Percentiles rank a stretch among this genome's conserved stretches.
These are phyloP conservation scores for Fusarium coicis DNA, from an alignment of 2,329 filamentous ascomycete species.

Conservation along the genomic window DNA sequence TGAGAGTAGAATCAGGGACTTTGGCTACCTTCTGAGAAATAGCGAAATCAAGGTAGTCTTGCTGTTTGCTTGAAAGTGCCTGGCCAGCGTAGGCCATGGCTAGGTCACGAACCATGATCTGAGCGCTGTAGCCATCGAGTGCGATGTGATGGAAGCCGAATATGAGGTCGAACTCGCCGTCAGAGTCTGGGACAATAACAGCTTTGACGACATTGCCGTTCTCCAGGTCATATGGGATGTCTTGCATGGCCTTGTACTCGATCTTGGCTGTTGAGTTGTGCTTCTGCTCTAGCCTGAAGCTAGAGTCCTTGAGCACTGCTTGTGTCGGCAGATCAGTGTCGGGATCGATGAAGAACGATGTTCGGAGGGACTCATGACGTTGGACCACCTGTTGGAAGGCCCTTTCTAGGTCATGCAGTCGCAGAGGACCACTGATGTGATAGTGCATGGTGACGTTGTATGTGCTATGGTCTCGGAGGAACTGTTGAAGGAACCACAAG, in stretches of 20 bases:
- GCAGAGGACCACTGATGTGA: neutral
- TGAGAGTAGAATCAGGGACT: neutral
- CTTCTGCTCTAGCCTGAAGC: neutral
- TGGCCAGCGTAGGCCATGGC: conserved; percentile 1
- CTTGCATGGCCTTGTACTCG: neutral
- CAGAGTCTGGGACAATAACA: neutral
- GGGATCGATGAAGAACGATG: neutral
- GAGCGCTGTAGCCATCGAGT: neutral
- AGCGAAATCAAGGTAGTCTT: conserved; percentile 2
- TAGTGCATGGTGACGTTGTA: conserved; percentile 3
- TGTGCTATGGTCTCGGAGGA: neutral
- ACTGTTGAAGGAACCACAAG: conserved; percentile 17
- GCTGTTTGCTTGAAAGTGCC: neutral
- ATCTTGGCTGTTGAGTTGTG: neutral
- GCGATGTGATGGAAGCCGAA: conserved; percentile 4
- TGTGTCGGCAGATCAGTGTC: neutral
- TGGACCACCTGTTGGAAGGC: conserved; percentile 1
- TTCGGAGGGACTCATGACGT: conserved; percentile 14
- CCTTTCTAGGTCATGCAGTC: neutral
- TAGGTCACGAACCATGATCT: neutral
- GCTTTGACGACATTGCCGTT: neutral
- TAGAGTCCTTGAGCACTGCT: neutral
- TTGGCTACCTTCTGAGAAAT: neutral
- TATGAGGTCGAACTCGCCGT: neutral
- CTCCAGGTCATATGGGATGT: neutral